Evolutionary conservation across 2,329 filamentous ascomycete species (phyloP).

Genomic region (Hypoxylon sp.): DNA sequence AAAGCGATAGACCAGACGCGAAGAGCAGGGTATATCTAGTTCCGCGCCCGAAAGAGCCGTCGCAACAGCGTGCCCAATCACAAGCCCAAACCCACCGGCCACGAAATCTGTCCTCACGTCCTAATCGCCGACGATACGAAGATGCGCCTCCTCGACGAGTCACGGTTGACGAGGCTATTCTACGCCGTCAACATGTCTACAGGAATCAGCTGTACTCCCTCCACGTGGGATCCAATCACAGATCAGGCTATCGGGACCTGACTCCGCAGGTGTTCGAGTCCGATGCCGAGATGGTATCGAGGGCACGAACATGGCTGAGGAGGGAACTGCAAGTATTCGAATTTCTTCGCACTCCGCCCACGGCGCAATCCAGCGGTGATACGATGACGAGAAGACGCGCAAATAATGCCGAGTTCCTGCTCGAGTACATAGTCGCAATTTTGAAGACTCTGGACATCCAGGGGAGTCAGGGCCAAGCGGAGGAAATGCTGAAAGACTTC

Average conservation of each 20-base stretch:
- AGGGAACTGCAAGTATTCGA: constrained; percentile 88
- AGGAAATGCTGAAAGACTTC: constrained; percentile 84
- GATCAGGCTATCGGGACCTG: constrained; percentile 83
- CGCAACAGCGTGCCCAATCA: constrained; percentile 21
- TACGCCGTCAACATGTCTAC: constrained; percentile 80
- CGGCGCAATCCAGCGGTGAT: constrained; percentile 43
- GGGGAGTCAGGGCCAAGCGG: constrained; percentile 82
- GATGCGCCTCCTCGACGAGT: constrained; percentile 44
- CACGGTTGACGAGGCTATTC: constrained; percentile 58
- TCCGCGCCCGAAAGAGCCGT: constrained; percentile 51
- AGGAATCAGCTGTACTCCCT: constrained; percentile 79
- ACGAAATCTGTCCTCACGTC: constrained; percentile 17
- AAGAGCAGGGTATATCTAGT: constrained; percentile 73
- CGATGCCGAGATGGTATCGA: constrained; percentile 78
- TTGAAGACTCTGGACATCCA: constrained; percentile 87
- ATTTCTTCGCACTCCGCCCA: constrained; percentile 68
- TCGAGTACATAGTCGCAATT: constrained; percentile 89
- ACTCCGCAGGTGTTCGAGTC: constrained; percentile 75
- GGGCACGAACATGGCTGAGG: constrained; percentile 85
- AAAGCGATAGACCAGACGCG: constrained; percentile 60
- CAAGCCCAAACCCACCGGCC: constrained; percentile 13
- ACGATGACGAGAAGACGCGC: constrained; percentile 61
- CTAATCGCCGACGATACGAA: constrained; percentile 38
- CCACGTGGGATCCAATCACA: constrained; percentile 84
- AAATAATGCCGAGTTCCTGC: constrained; percentile 84